Evolutionary conservation across 345 rosid species (phyloP).

Genomic region (Murraya koenigii): DNA sequence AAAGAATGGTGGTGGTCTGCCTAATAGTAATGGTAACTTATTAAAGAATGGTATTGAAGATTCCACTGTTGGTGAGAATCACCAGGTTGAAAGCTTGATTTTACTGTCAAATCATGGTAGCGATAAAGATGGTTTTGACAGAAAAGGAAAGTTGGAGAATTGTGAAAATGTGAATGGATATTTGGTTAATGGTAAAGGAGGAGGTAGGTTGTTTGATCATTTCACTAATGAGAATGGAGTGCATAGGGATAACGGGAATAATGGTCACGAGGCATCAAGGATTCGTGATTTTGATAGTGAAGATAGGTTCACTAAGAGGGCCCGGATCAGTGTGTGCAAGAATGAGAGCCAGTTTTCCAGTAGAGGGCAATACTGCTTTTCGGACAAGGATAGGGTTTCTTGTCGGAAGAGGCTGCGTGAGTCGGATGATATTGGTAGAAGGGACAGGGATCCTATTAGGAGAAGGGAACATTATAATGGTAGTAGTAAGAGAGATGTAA

Average conservation of each 20-base stretch:
- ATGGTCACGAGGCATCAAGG: constrained; percentile 23
- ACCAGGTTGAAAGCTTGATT: constrained; percentile 13
- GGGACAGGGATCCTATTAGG: constrained; percentile 54
- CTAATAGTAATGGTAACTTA: constrained; percentile 10
- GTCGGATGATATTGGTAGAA: constrained; percentile 54
- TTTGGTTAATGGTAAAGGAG: constrained; percentile 12
- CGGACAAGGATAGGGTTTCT: constrained; percentile 53
- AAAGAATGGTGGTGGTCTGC: constrained; percentile 72
- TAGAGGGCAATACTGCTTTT: constrained; percentile 40
- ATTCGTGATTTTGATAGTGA: constrained; percentile 36
- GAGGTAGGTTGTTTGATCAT: constrained; percentile 1
- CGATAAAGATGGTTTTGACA: constrained; percentile 13
- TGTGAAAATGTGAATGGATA: constrained; percentile 11
- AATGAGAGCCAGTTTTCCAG: constrained; percentile 32
- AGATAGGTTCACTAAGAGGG: constrained; percentile 51
- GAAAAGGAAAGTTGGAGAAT: constrained; percentile 20
- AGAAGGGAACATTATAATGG: constrained; percentile 51
- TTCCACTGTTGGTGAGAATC: constrained; percentile 22
- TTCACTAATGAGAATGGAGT: constrained; percentile 32
- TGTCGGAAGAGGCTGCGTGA: constrained; percentile 61
- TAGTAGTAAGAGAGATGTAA: constrained; percentile 48
- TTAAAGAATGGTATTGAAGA: constrained; percentile 24
- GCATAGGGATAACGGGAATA: constrained; percentile 20
- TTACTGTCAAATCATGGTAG: constrained; percentile 21
- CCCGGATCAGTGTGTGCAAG: constrained; percentile 35